These are phyloP conservation scores for Colletotrichum tabaci DNA, from an alignment of 2,329 filamentous ascomycete species.

Conservation along the genomic window DNA sequence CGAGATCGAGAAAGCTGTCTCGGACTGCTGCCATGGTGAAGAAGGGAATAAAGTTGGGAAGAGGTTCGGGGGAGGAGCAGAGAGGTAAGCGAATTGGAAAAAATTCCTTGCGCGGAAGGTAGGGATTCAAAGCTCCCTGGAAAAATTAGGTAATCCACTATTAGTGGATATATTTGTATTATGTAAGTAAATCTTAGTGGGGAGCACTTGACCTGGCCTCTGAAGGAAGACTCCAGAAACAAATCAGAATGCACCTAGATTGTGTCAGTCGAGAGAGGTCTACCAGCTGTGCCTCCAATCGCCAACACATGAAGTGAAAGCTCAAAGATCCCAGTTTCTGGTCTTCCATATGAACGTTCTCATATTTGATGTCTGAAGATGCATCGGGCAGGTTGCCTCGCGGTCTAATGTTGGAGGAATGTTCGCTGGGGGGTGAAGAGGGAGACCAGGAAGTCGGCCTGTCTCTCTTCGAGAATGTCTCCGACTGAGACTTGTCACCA, in stretches of 20 bases:
- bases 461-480: conserved; percentile 48
- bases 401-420: conserved; percentile 51
- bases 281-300: background rate
- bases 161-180: background rate
- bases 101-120: conserved; percentile 26
- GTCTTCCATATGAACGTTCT: conserved; percentile 50
- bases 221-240: background rate
- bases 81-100: conserved; percentile 7
- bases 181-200: conserved; percentile 5
- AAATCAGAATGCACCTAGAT: no score
- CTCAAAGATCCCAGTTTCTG: conserved; percentile 31
- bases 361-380: conserved; percentile 60
- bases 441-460: conserved; percentile 51
- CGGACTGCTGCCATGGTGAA: conserved; percentile 56
- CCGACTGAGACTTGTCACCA: conserved; percentile 33
- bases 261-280: no score
- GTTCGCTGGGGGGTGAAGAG: conserved; percentile 59
- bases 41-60: background rate
- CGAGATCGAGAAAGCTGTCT: conserved; percentile 76
- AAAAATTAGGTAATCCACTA: conserved; percentile 28
- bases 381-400: conserved; percentile 51
- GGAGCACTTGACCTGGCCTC: no score
- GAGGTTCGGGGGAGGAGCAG: background rate
- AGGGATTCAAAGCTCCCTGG: conserved; percentile 22
- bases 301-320: background rate